phyloP scores from a whole-genome alignment of 2,329 filamentous ascomycete genomes.

The Trichophyton equinum region DNA sequence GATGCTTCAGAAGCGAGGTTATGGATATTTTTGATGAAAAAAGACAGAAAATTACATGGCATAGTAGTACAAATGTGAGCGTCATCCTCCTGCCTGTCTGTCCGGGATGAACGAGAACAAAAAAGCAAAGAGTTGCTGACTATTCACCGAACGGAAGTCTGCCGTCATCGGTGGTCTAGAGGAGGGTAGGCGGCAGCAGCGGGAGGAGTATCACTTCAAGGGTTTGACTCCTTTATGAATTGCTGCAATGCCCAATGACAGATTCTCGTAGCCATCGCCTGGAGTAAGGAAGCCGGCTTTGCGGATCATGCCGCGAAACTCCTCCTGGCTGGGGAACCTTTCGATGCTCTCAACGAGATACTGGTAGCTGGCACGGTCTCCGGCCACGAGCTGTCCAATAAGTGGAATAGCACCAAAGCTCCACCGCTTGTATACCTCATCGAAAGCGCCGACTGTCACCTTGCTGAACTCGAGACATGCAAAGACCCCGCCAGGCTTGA shows the following conservation, averaged over 20 bases:
- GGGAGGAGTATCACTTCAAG: conserved; percentile 6
- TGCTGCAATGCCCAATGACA: conserved; percentile 84
- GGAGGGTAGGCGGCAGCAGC: background rate
- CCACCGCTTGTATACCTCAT: conserved; percentile 87
- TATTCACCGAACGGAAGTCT: background rate
- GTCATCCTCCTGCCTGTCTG: background rate
- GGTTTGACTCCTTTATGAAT: conserved; percentile 96
- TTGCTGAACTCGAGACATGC: conserved; percentile 94
- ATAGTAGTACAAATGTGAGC: conserved; percentile 1
- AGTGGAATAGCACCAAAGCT: conserved; percentile 88
- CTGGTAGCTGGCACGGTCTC: conserved; percentile 91
- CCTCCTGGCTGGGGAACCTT: conserved; percentile 71
- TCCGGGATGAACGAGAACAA: background rate
- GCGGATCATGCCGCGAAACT: conserved; percentile 53
- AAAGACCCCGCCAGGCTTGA: conserved; percentile 91
- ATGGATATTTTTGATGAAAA: background rate
- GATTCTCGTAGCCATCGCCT: conserved; percentile 71
- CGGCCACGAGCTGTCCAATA: conserved; percentile 88
- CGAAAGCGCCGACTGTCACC: conserved; percentile 63
- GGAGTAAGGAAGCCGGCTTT: conserved; percentile 72
- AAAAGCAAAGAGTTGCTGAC: background rate
- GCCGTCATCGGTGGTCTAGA: background rate
- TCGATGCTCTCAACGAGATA: conserved; percentile 98
- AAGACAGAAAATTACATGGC: background rate
- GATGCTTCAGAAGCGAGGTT: background rate